These are phyloP conservation scores for Murraya paniculata DNA, from an alignment of 345 rosid species.

Conservation along the genomic window DNA sequence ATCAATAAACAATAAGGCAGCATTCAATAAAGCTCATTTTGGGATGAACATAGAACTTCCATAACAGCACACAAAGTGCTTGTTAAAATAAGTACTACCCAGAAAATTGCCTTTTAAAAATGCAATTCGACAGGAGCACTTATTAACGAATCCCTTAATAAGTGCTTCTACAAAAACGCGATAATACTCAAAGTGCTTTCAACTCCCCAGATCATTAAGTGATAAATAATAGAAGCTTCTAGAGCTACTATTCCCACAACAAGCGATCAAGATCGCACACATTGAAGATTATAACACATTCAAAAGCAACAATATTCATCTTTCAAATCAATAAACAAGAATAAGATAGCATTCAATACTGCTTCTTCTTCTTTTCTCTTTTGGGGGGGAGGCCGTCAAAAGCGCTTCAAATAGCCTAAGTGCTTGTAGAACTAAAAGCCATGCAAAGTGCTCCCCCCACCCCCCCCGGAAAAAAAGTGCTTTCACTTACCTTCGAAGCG, in stretches of 20 bases:
- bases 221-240: background rate
- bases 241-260: too few species aligned
- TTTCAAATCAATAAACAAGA: background rate
- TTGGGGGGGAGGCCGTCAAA: too few species aligned
- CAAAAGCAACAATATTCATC: background rate
- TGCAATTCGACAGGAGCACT: background rate
- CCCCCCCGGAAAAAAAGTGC: too few species aligned
- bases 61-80: background rate
- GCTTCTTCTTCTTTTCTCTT: background rate
- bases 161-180: background rate
- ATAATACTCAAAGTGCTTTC: background rate
- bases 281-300: background rate
- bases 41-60: background rate
- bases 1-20: background rate
- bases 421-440: too few species aligned
- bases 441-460: too few species aligned
- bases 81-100: background rate
- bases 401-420: too few species aligned
- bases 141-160: background rate
- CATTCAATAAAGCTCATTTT: background rate
- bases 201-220: background rate
- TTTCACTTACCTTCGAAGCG: slow-evolving; percentile 44
- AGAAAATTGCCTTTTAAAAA: background rate
- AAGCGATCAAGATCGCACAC: background rate
- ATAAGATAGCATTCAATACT: background rate